Evolutionary conservation across 2,329 filamentous ascomycete species (phyloP).

Genomic region (Cladosporium velox): DNA sequence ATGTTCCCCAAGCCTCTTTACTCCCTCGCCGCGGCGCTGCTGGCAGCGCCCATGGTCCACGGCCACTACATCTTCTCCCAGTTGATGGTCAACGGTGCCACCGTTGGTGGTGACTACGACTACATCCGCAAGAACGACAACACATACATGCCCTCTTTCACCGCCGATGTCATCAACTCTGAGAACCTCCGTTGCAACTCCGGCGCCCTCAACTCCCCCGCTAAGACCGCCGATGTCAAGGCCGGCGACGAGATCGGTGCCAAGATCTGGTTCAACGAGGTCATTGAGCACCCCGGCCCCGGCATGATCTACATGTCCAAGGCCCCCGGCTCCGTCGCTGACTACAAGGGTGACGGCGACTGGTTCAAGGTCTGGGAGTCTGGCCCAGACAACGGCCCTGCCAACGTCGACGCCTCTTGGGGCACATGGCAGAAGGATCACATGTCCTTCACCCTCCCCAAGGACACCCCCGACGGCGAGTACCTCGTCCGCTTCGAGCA

Average conservation of each 20-base stretch:
- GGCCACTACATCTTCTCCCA: slow-evolving; percentile 30
- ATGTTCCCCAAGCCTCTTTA: slow-evolving; percentile 19
- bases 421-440: slow-evolving; percentile 23
- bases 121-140: slow-evolving; percentile 28
- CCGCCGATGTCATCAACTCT: slow-evolving; percentile 22
- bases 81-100: slow-evolving; percentile 25
- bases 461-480: slow-evolving; percentile 23
- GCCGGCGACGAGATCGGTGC: slow-evolving; percentile 27
- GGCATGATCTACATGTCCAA: slow-evolving; percentile 27
- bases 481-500: slow-evolving; percentile 28
- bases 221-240: slow-evolving; percentile 24
- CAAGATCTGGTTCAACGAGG: slow-evolving; percentile 23
- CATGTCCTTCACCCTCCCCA: slow-evolving; percentile 26
- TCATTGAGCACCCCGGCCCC: slow-evolving; percentile 28
- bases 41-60: slow-evolving; percentile 19
- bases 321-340: slow-evolving; percentile 24
- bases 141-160: slow-evolving; percentile 25
- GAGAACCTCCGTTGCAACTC: slow-evolving; percentile 22
- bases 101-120: slow-evolving; percentile 24
- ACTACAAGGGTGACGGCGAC: slow-evolving; percentile 25
- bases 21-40: slow-evolving; percentile 20
- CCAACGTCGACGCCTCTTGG: slow-evolving; percentile 22
- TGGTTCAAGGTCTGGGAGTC: slow-evolving; percentile 29
- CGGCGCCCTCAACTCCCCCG: slow-evolving; percentile 22
- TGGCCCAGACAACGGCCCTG: slow-evolving; percentile 19